A percentile compares a stretch with the other conserved stretches of the same genome.
Evolutionary conservation across 129 eudicot species (phyloP).

Genomic region (Lonicera japonica): DNA sequence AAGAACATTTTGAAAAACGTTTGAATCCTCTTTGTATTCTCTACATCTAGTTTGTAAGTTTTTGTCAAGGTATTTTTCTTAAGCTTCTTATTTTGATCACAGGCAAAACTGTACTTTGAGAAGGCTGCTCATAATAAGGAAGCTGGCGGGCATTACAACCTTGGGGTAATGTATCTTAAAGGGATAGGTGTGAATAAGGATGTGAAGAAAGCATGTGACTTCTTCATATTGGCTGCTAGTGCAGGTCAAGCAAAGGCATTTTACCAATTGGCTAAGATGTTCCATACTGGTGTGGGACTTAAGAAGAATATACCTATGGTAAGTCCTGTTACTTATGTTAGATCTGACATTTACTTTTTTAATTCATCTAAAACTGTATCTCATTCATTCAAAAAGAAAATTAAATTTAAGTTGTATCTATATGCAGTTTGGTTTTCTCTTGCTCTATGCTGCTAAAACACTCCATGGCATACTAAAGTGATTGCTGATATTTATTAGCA

Average conservation of each 20-base stretch:
- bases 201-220: constrained; percentile 59
- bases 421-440: too few relatives aligned
- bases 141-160: constrained; percentile 89
- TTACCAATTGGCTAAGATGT: constrained; percentile 94
- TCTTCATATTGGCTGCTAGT: constrained; percentile 76
- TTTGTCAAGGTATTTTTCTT: not conserved
- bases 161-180: constrained; percentile 88
- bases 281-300: constrained; percentile 88
- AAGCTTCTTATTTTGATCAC: constrained; percentile 3
- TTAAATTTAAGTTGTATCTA: too few relatives aligned
- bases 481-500: too few relatives aligned
- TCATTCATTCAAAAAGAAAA: too few relatives aligned
- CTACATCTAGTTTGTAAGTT: not conserved
- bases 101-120: constrained; percentile 96
- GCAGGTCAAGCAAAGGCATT: constrained; percentile 95
- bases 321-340: constrained; percentile 1
- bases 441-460: too few relatives aligned
- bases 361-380: too few relatives aligned
- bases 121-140: constrained; percentile 86
- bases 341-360: not conserved
- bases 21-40: not conserved
- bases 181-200: constrained; percentile 87
- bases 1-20: too few relatives aligned
- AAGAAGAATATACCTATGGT: constrained; percentile 87
- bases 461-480: too few relatives aligned